Conservation (phyloP, 805 yeast species). For the Candida wancherniae region DNA sequence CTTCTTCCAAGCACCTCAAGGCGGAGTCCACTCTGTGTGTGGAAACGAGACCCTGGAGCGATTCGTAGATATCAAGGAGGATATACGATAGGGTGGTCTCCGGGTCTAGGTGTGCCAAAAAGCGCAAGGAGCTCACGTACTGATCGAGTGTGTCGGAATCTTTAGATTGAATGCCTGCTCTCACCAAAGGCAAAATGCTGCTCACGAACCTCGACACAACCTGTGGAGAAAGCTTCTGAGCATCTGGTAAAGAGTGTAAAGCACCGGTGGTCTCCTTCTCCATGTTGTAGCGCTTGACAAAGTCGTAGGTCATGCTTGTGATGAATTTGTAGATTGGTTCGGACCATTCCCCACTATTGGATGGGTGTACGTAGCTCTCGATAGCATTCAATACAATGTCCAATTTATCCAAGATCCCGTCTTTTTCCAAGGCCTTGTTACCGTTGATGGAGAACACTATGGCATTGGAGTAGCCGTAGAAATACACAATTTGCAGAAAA, state of each 20-base stretch:
- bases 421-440: conserved; percentile 30
- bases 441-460: conserved; percentile 64
- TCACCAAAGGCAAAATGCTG: conserved; percentile 51
- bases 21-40: conserved; percentile 79
- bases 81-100: conserved; percentile 47
- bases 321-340: conserved; percentile 59
- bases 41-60: conserved; percentile 62
- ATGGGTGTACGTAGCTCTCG: conserved; percentile 84
- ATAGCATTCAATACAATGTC: conserved; percentile 59
- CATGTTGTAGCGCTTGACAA: conserved; percentile 51
- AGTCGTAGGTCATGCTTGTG: conserved; percentile 53
- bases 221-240: conserved; percentile 32
- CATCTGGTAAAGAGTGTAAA: conserved; percentile 22
- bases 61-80: conserved; percentile 71
- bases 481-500: conserved; percentile 36
- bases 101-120: conserved; percentile 63
- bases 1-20: conserved; percentile 57
- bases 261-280: conserved; percentile 40
- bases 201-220: conserved; percentile 41
- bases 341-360: conserved; percentile 90
- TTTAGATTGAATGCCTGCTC: conserved; percentile 78
- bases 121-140: conserved; percentile 54
- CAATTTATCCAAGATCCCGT: conserved; percentile 49
- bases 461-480: conserved; percentile 39
- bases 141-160: conserved; percentile 49